Base-by-base conservation (phyloP, 768 basidiomycete genomes). In the Pleurotus sapidus region DNA sequence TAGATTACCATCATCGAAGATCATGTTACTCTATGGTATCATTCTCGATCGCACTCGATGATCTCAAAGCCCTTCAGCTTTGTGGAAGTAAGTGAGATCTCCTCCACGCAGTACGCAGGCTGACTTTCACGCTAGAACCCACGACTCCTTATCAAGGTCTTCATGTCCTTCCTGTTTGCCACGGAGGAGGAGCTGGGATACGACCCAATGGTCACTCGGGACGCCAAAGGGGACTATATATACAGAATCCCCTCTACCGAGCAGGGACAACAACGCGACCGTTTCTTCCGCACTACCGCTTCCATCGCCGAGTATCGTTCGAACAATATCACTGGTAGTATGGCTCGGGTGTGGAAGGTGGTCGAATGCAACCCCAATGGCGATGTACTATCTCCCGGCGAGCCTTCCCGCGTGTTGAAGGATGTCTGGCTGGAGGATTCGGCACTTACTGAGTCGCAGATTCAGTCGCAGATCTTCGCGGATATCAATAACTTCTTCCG, bases 121-220 rank as follows among this genome's bases (percentile, higher is more conserved):
- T 30, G 30, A 30, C 8, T 30, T 30, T 30, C 3, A 11, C 3
- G 1, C 8, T 9, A 67, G 65, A 40, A 64, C 25, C 64, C 59
- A 1, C 43, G 46, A 17, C 18, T 50, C 11, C 51, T 65, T 9
- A 48, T 67, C 25, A 58, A 55, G 25, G 47, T 64, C 20, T 49
- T 67, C 40, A 51, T 64, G 24, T 62, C 61, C 5, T 60, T 65
- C 49, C 30, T 60, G 20, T 65, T 60, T 55, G 63, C 61, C 15
- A 58, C 56, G 2, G 50, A 60, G 40, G 39, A 49, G 17, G 61
- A 62, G 47, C 57, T 67, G 7, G 64, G 64, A n/a, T 64, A 61
- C 17, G 54, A 58, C 23, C 47, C 47, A 3, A 18, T 48, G 17
- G 47, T 48, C 18, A 48, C 47, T 2, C 47, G 47, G 3, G 24